Evolutionary conservation across 345 rosid species (phyloP), one percentile per base, ranked within the genome.

Genomic region (Alliaria petiolata): DNA sequence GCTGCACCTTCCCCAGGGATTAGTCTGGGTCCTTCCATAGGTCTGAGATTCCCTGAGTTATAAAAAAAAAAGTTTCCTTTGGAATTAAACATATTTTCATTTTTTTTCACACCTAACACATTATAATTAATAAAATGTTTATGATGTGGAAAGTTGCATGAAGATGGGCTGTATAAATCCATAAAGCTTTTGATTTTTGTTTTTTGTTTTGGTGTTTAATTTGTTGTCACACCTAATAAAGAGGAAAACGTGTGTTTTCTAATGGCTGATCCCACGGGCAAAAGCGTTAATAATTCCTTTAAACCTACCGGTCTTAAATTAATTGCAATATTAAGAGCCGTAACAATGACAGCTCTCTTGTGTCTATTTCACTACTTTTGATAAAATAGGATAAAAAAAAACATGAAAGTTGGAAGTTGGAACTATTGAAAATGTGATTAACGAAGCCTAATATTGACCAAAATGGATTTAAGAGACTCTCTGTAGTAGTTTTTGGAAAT

Each of bases 171-270:
- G 65, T 6, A 36, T 2, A 42, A 16, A 43, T 65, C 30, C 14
- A 6, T 14, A 8, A 8, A 11, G 47, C 52, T 66, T 66, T 75
- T 19, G 35, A 73, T 33, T 22, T 51, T 31, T 3, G n/a, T n/a
- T n/a, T n/a, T n/a, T n/a, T 15, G 12, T 11, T 39, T 22, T 13
- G 59, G n/a, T 66, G 38, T 59, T 31, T 34, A 30, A 30, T 40
- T 31, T 42, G 16, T 25, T 26, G 74, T 75, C 78, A 61, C 47
- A 60, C 64, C 69, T 67, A 68, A 61, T 52, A 67, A 43, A 51
- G 78, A 34, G 31, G 13, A 51, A 51, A 74, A 17, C 1, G 6
- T 59, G 7, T 47, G 12, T n/a, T 49, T 40, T 49, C 35, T 66
- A 56, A 64, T 56, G 47, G 36, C n/a, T 40, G 31, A 33, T 63